These are phyloP conservation scores for Apophysomyces elegans DNA, from an alignment of 371 early-diverging fungal species.

Conservation along the genomic window DNA sequence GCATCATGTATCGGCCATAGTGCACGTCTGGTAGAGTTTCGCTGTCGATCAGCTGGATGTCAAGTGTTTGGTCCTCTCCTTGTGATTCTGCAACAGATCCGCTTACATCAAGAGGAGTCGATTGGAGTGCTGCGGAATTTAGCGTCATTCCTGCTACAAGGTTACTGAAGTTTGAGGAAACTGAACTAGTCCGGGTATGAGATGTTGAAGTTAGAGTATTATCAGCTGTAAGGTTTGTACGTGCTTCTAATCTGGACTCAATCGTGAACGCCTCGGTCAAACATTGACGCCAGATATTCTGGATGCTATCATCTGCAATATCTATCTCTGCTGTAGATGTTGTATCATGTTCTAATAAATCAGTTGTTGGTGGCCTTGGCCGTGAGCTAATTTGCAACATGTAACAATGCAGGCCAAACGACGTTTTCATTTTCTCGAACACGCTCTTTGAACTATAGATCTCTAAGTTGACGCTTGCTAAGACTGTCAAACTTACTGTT, in stretches of 20 bases:
- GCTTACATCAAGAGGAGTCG: slow-evolving; percentile 19
- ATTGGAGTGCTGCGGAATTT: slow-evolving; percentile 10
- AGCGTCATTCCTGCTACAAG: not conserved
- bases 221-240: slow-evolving; percentile 7
- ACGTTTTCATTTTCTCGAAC: slow-evolving; percentile 68
- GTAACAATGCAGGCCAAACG: slow-evolving; percentile 71
- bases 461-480: not conserved
- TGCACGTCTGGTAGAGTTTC: slow-evolving; percentile 21
- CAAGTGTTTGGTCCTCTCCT: not conserved
- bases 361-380: slow-evolving; percentile 23
- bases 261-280: slow-evolving; percentile 25
- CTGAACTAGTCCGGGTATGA: slow-evolving; percentile 25
- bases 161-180: slow-evolving; percentile 21
- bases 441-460: slow-evolving; percentile 16
- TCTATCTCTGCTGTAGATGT: slow-evolving; percentile 16
- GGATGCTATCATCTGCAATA: slow-evolving; percentile 19
- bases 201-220: slow-evolving; percentile 7
- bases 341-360: slow-evolving; percentile 31
- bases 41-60: not conserved
- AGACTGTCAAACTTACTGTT: slow-evolving; percentile 49
- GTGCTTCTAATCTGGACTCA: slow-evolving; percentile 37
- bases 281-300: slow-evolving; percentile 25
- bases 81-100: slow-evolving; percentile 16
- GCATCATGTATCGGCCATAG: slow-evolving; percentile 61
- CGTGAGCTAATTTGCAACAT: slow-evolving; percentile 63